These are phyloP conservation scores for Rhizopus microsporus DNA, from an alignment of 371 early-diverging fungal species.

Conservation along the genomic window DNA sequence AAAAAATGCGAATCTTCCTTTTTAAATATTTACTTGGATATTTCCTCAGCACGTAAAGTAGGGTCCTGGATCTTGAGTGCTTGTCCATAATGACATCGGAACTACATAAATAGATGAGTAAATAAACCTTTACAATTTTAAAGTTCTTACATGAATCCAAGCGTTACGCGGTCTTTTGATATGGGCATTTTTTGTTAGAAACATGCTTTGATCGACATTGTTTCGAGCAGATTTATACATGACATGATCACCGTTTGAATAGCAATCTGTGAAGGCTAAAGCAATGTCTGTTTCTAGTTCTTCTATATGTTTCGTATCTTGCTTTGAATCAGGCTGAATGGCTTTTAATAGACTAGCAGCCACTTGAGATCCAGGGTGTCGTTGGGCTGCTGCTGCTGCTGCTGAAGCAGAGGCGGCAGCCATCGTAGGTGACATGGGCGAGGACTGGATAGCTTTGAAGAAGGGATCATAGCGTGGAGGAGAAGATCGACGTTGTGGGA, in stretches of 20 bases:
- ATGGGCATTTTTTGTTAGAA: slow-evolving; percentile 36
- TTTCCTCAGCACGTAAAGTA: slow-evolving; percentile 38
- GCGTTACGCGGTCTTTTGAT: slow-evolving; percentile 43
- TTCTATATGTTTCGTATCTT: background rate
- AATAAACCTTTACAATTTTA: background rate
- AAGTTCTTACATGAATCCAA: slow-evolving; percentile 37
- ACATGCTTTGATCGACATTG: slow-evolving; percentile 25
- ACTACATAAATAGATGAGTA: slow-evolving; percentile 16
- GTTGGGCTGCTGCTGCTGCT: slow-evolving; percentile 26
- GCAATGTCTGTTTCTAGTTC: background rate
- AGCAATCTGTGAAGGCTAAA: background rate
- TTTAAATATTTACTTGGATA: slow-evolving; percentile 33
- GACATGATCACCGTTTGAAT: background rate
- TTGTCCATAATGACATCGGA: slow-evolving; percentile 39
- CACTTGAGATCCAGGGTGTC: slow-evolving; percentile 34
- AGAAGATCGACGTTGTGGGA: slow-evolving; percentile 14
- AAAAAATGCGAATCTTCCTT: background rate
- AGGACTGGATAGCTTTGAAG: background rate
- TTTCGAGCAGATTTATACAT: background rate
- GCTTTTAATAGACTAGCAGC: slow-evolving; percentile 35
- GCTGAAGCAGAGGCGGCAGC: slow-evolving; percentile 35
- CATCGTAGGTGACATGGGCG: slow-evolving; percentile 31
- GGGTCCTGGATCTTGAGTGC: slow-evolving; percentile 34
- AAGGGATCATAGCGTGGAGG: background rate
- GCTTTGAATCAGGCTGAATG: background rate